These are phyloP conservation scores for Excoecaria agallocha DNA, from an alignment of 345 rosid species.

Conservation along the genomic window DNA sequence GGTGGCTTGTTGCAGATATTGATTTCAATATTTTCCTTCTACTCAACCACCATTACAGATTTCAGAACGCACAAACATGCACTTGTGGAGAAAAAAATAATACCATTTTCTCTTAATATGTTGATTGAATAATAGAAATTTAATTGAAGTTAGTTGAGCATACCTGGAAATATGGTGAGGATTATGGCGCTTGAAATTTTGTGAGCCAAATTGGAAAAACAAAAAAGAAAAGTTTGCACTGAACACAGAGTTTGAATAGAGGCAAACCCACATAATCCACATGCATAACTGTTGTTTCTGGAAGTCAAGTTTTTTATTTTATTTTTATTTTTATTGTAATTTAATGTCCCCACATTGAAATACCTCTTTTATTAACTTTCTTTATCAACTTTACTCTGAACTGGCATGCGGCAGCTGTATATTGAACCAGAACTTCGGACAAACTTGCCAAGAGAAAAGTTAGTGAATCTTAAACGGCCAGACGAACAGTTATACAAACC, in stretches of 20 bases:
- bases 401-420: constrained; percentile 54
- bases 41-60: not conserved
- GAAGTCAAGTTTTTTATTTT: not conserved
- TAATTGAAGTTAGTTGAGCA: not conserved
- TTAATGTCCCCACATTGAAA: not conserved
- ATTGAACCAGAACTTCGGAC: constrained; percentile 84
- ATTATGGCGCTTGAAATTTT: not conserved
- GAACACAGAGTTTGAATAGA: not conserved
- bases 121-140: not conserved
- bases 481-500: constrained; percentile 71
- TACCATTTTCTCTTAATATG: not conserved
- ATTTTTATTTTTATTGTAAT: too few species aligned
- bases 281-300: not conserved
- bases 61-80: too few species aligned
- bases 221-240: not conserved
- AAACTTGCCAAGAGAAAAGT: constrained; percentile 67
- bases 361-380: not conserved
- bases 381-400: constrained; percentile 1
- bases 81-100: not conserved
- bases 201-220: not conserved
- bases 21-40: not conserved
- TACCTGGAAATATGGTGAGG: not conserved
- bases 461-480: constrained; percentile 55
- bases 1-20: constrained; percentile 2
- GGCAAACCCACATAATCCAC: not conserved